Base-by-base conservation (phyloP, 2,329 filamentous ascomycete genomes). In the Annulohypoxylon truncatum region DNA sequence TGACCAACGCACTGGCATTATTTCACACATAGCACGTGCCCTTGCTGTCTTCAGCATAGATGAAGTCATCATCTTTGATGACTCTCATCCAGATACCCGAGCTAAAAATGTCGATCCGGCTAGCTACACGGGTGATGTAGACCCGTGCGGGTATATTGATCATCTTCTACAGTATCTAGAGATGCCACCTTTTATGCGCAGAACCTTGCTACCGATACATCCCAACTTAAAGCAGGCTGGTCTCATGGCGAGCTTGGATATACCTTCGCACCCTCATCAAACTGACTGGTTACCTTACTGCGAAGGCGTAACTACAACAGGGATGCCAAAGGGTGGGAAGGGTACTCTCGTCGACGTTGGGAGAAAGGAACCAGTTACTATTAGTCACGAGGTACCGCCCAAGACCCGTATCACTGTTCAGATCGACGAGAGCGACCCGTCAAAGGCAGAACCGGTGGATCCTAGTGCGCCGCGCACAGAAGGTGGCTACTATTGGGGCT, bases 401-500 rank as follows among this genome's bases (percentile, higher is more conserved):
- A 89, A 89, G 67, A 92, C 90, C 3, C 86, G 93, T 46, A 85
- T 96, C 26, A 96, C 93, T 0, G 80, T 96, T 18, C 87, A 87
- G 63, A 88, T 94, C 70, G 80, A 85, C 13, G 78, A 83, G 13
- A 77, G 82, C 58, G 79, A 81, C 15, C 74, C 79, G 51, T 77
- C 75, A 1, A 76, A 65, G 68, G 88, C 87, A 0, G 84, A 89
- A 57, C 86, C 90, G 13, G 89, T 95, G 2, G 83, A 89, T 33
- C 91, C 92, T 0, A 82, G 86, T 24, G 81, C 85, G 2, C 93
- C 93, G 0, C 86, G 93, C 61, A 90, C 91, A 55, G 88, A 94
- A 68, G 87, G 83, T 1, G 93, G 93, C 0, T 96, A 93, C 79
- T 96, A 94, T 80, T 97, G 93, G 93, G 93, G 93, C 47, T 97